Conservation (phyloP, 495 filamentous ascomycete species). For the Aspergillus sclerotioniger region DNA sequence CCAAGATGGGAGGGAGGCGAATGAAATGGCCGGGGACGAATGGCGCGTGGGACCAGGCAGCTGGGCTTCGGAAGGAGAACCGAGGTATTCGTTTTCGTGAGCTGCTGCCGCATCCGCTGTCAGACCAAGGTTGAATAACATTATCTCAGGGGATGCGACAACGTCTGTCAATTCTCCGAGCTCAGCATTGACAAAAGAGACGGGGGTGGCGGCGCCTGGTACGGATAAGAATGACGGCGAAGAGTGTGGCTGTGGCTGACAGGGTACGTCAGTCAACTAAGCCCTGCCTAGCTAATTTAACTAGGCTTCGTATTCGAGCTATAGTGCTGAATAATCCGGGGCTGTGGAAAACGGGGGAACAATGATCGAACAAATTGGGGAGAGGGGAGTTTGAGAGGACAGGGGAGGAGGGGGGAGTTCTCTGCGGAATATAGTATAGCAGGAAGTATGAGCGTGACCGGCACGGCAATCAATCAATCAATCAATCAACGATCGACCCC, state of each 20-base stretch:
- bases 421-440: background rate
- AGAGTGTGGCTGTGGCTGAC: too few species aligned
- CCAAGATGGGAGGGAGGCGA: constrained; percentile 40
- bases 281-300: too few species aligned
- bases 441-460: constrained; percentile 9
- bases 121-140: constrained; percentile 50
- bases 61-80: constrained; percentile 33
- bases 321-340: background rate
- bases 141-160: constrained; percentile 24
- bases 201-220: background rate
- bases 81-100: constrained; percentile 56
- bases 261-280: too few species aligned
- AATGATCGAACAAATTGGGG: background rate
- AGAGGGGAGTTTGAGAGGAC: background rate
- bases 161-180: constrained; percentile 10
- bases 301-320: background rate
- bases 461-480: constrained; percentile 6
- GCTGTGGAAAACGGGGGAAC: background rate
- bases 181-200: constrained; percentile 18
- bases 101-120: constrained; percentile 54
- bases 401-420: background rate
- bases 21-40: constrained; percentile 41
- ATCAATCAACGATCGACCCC: background rate
- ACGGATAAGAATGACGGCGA: background rate
- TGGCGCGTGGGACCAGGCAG: constrained; percentile 27